A percentile compares a stretch with the other conserved stretches of the same genome.
These are phyloP conservation scores for Pseudogymnoascus pannorum DNA, from an alignment of 2,329 filamentous ascomycete genomes.

Conservation along the genomic window DNA sequence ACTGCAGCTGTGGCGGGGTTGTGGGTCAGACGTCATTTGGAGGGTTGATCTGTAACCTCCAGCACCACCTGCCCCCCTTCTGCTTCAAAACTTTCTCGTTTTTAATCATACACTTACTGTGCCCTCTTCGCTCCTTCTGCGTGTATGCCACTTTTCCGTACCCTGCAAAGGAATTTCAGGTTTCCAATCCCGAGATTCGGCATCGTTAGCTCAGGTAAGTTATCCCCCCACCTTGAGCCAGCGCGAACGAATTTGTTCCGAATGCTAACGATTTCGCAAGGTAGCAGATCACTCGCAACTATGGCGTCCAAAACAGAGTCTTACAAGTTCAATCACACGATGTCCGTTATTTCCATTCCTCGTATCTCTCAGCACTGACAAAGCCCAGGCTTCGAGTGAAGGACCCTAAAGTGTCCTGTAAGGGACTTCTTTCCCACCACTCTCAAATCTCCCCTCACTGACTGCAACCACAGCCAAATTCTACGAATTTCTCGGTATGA, in stretches of 20 bases:
- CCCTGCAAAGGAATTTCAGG: constrained; percentile 18
- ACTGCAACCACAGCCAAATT: constrained; percentile 60
- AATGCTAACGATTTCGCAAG: constrained; percentile 15
- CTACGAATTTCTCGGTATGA: constrained; percentile 89
- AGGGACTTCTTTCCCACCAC: constrained; percentile 17
- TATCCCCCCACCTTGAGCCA: not conserved
- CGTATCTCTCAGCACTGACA: constrained; percentile 11
- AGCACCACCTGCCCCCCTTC: not conserved
- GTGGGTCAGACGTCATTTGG: constrained; percentile 3
- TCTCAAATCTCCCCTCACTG: not conserved
- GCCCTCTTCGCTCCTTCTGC: not conserved
- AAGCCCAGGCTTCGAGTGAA: constrained; percentile 76
- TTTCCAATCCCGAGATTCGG: not conserved
- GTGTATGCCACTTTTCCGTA: constrained; percentile 22
- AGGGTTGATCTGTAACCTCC: not conserved
- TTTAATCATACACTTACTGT: not conserved
- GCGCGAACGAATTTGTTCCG: not conserved
- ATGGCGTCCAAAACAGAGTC: constrained; percentile 61
- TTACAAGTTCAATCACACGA: constrained; percentile 86
- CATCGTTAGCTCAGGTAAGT: constrained; percentile 6
- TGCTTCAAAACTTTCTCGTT: constrained; percentile 8
- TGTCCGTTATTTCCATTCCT: constrained; percentile 44
- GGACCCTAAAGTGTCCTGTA: constrained; percentile 75
- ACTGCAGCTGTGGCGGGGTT: not conserved
- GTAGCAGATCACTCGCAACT: constrained; percentile 26